Evolutionary conservation across 441 rosid genomes (phyloP).

Genomic region (Daphne laureola): DNA sequence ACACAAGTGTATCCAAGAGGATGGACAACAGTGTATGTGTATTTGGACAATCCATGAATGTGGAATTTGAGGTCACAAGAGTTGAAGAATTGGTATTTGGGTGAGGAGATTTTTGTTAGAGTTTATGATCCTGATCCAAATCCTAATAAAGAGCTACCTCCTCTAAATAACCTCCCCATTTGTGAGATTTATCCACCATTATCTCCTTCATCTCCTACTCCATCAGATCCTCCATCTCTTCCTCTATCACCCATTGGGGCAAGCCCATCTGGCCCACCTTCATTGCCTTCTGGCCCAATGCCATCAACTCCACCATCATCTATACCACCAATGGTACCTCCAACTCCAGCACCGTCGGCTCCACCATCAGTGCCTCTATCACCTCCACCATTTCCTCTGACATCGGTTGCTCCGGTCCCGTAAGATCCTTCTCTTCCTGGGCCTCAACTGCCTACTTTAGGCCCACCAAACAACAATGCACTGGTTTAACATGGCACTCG

Average conservation of each 20-base stretch:
- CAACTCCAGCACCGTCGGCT: too few relatives aligned
- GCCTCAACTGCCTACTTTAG: constrained; percentile 2
- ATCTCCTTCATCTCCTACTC: not conserved
- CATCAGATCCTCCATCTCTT: constrained; percentile 15
- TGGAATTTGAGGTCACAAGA: constrained; percentile 57
- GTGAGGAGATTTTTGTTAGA: constrained; percentile 45
- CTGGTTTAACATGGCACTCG: constrained; percentile 9
- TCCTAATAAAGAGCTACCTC: constrained; percentile 47
- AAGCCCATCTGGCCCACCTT: constrained; percentile 13
- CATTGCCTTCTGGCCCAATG: not conserved
- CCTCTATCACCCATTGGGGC: not conserved
- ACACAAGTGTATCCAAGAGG: constrained; percentile 43
- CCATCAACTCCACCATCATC: constrained; percentile 15
- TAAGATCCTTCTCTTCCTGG: constrained; percentile 7
- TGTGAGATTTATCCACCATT: constrained; percentile 20
- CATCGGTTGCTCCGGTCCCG: constrained; percentile 7
- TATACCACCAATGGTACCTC: not conserved
- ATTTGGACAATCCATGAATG: constrained; percentile 48
- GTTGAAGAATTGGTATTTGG: constrained; percentile 37
- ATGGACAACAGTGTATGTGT: constrained; percentile 40
- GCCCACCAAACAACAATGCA: constrained; percentile 5
- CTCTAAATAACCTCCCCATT: constrained; percentile 44
- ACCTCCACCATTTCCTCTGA: constrained; percentile 6
- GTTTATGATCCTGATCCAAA: constrained; percentile 55
- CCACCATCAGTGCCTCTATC: too few relatives aligned